Evolutionary conservation across 1,284 basidiomycete species (phyloP).

Genomic region (Cryptococcus sp.): DNA sequence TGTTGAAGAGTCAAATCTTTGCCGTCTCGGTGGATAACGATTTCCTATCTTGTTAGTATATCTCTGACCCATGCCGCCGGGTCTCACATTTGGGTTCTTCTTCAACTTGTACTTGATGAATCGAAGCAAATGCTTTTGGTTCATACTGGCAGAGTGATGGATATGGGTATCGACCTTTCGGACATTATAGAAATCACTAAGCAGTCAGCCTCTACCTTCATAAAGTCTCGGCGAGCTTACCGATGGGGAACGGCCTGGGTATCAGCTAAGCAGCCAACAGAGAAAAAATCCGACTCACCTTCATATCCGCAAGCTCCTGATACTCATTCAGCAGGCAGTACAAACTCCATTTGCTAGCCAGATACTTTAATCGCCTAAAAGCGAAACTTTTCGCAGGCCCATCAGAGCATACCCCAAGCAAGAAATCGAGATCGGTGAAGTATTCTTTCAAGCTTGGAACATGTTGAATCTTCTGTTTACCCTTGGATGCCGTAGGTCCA

Average conservation of each 20-base stretch:
- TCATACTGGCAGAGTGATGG: slow-evolving; percentile 98
- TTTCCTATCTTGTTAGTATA: slow-evolving; percentile 74
- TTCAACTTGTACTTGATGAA: slow-evolving; percentile 94
- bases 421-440: slow-evolving; percentile 91
- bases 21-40: slow-evolving; percentile 92
- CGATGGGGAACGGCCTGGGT: slow-evolving; percentile 63
- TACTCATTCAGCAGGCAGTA: slow-evolving; percentile 90
- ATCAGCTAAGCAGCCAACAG: background rate
- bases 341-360: slow-evolving; percentile 94
- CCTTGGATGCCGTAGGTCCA: slow-evolving; percentile 1
- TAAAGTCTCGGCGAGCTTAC: slow-evolving; percentile 42
- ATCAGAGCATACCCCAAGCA: slow-evolving; percentile 78
- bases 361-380: slow-evolving; percentile 85
- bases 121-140: slow-evolving; percentile 98
- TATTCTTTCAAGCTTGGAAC: slow-evolving; percentile 89
- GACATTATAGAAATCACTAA: slow-evolving; percentile 95
- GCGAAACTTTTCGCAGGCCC: slow-evolving; percentile 97
- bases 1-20: slow-evolving; percentile 82
- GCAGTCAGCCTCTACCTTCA: background rate
- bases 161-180: slow-evolving; percentile 99
- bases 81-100: slow-evolving; percentile 51
- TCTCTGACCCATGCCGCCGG: background rate
- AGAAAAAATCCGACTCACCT: slow-evolving; percentile 48
- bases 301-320: slow-evolving; percentile 94
- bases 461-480: slow-evolving; percentile 61